phyloP scores from a whole-genome alignment of 345 rosid species.

The Mallotus nudiflorus region DNA sequence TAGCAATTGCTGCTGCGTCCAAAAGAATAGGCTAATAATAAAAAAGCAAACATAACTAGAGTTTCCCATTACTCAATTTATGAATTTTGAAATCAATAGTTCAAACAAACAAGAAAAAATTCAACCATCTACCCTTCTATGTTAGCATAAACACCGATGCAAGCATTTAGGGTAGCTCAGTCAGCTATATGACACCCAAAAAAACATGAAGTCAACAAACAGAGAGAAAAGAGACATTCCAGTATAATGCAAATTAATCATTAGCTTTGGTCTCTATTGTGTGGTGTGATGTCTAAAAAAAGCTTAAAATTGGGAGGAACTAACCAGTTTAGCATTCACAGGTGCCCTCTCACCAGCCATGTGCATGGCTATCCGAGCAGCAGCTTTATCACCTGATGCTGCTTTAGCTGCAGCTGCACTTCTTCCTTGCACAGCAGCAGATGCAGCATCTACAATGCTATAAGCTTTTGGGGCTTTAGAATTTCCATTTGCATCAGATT shows the following conservation, averaged over 20 bases:
- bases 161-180: not conserved
- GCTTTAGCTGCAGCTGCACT: conserved; percentile 94
- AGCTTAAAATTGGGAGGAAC: conserved; percentile 17
- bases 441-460: conserved; percentile 95
- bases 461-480: conserved; percentile 45
- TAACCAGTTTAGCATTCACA: conserved; percentile 81
- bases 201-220: not conserved
- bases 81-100: not conserved
- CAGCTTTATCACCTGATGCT: conserved; percentile 74
- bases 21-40: not conserved
- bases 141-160: not conserved
- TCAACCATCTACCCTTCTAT: no score
- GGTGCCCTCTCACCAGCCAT: conserved; percentile 94
- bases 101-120: not conserved
- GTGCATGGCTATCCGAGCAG: conserved; percentile 94
- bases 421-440: conserved; percentile 95
- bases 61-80: not conserved
- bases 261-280: not conserved
- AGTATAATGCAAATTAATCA: conserved; percentile 3
- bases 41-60: not conserved
- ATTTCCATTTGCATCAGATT: conserved; percentile 56
- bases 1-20: not conserved
- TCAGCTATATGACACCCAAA: not conserved
- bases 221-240: not conserved
- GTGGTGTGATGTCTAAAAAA: not conserved